Evolutionary conservation across 2,329 filamentous ascomycete species (phyloP).

Genomic region (Fusarium sarcochroum): DNA sequence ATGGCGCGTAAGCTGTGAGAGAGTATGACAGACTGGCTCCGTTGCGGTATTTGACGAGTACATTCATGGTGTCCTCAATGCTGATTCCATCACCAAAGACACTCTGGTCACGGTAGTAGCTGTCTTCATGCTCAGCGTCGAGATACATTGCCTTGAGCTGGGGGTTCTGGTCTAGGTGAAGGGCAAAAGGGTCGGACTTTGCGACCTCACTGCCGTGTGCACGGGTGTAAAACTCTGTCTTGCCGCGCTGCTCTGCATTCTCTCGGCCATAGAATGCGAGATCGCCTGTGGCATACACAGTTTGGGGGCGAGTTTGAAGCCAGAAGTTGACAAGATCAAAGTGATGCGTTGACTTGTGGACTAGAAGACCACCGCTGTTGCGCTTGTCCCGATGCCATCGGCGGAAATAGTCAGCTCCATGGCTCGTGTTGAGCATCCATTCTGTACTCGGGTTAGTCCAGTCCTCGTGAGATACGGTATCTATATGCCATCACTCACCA

Average conservation of each 20-base stretch:
- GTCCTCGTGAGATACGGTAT: fast-evolving
- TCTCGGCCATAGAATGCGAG: slow-evolving; percentile 73
- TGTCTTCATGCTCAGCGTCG: slow-evolving; percentile 74
- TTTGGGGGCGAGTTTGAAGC: slow-evolving; percentile 67
- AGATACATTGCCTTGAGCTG: slow-evolving; percentile 72
- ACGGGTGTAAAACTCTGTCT: slow-evolving; percentile 65
- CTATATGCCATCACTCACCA: slow-evolving; percentile 1
- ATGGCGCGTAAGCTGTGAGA: slow-evolving; percentile 72
- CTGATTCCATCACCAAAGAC: slow-evolving; percentile 74
- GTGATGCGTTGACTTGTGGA: slow-evolving; percentile 75
- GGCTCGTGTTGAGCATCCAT: slow-evolving; percentile 73
- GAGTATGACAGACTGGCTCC: slow-evolving; percentile 72
- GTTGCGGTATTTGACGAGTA: slow-evolving; percentile 70
- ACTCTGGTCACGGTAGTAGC: slow-evolving; percentile 72
- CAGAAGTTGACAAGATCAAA: slow-evolving; percentile 76
- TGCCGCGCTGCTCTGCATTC: slow-evolving; percentile 70
- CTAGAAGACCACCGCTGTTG: slow-evolving; percentile 71
- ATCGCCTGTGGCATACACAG: slow-evolving; percentile 71
- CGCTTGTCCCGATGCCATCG: slow-evolving; percentile 74
- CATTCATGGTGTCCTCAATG: slow-evolving; percentile 75
- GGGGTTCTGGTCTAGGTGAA: slow-evolving; percentile 66
- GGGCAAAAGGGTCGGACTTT: slow-evolving; percentile 69
- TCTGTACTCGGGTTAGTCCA: slow-evolving; percentile 51
- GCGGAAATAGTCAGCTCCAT: slow-evolving; percentile 74
- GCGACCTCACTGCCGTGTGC: slow-evolving; percentile 66